Base-by-base conservation (phyloP, 2,329 filamentous ascomycete genomes). In the Zymoseptoria tritici region DNA sequence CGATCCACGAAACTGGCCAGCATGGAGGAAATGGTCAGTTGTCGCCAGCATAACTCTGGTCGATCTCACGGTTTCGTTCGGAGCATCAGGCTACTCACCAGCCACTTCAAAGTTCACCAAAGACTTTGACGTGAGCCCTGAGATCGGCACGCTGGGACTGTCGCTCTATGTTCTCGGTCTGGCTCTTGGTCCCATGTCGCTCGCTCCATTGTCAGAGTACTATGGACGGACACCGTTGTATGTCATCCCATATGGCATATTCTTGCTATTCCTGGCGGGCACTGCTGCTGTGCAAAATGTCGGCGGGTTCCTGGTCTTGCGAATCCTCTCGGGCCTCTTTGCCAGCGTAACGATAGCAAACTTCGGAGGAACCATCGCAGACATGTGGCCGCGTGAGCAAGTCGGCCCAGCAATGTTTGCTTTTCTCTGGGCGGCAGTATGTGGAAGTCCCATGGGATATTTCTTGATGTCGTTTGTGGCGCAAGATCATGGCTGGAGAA, bases 331-430 rank as follows among this genome's bases (percentile, higher is more conserved):
- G 9, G 79, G 79, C 5, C 55, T 60, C 9, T 80, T 80, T 63
- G 78, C 78, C 2, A 77, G 75, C 64, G 74, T 80, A 0, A 78
- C 77, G 0, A 77, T 80, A 52, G 77, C 78, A 0, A 80, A 79
- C 65, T 79, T 80, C 2, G 79, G 79, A 4, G 78, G 78, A 1
- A 80, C 76, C 0, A 79, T 81, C n/a, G 75, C 72, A 52, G 79
- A 81, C 57, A 79, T 80, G 73, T 81, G 24, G 73, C 77, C 69
- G 0, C 78, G 79, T 51, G 77, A 66, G 24, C 76, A 80, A 63
- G 68, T 80, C 19, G 67, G 52, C 76, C 76, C 62, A 68, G 76
- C 53, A 69, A 78, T 61, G 64, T 65, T 65, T 70, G 76, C 75
- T 50, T 79, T 78, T 49, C 72, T 80, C 0, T 80, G 78, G 75